Base-by-base conservation (phyloP, 78 protist genomes). In the Dictyostelium capitatum region DNA sequence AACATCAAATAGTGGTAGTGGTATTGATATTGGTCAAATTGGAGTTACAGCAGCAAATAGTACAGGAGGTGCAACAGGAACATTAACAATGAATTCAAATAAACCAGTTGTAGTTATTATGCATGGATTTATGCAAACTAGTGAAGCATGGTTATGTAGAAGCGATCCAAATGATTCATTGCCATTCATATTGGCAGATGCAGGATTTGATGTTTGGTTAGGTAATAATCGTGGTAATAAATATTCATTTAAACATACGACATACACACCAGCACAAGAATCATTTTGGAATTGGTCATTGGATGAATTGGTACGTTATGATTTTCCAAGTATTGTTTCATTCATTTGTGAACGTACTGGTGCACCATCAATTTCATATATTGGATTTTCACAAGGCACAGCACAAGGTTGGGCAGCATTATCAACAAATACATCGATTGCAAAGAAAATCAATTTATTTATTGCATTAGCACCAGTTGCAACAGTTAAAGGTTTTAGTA, bases 321-420 rank as follows among this genome's bases (percentile, higher is more conserved):
- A 95, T 51, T 32, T 90, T 8, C 97, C 97, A 14, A 65, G 79
- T 2, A 91, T 82, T 48, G 67, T 95, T 20, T 11, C 80, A n/a
- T 79, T 79, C 62, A 70, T 91, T 12, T 65, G 46, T 25, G 78
- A 83, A 8, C 32, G 77, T 32, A 84, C 95, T 3, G 72, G 89
- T 32, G 78, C 48, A 3, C 25, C 8, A 12, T n/a, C 74, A 59
- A 25, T 95, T 1, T 48, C 78, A 9, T 95, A 95, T 54, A 85
- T 95, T 64, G 97, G 97, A 9, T 90, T 90, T 53, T 91, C 96
- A n/a, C 95, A 95, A 80, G 97, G 97, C 8, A 89, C 97, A 1
- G 94, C 95, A 23, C 95, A 78, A 54, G 97, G 93, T 11, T 95
- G 90, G 83, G 97, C 96, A 1, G 59, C 89, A 6, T 51, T 95